Evolutionary conservation across 768 basidiomycete genomes (phyloP), one percentile per base, ranked within the genome.

Genomic region (Amanita pseudoporphyria): DNA sequence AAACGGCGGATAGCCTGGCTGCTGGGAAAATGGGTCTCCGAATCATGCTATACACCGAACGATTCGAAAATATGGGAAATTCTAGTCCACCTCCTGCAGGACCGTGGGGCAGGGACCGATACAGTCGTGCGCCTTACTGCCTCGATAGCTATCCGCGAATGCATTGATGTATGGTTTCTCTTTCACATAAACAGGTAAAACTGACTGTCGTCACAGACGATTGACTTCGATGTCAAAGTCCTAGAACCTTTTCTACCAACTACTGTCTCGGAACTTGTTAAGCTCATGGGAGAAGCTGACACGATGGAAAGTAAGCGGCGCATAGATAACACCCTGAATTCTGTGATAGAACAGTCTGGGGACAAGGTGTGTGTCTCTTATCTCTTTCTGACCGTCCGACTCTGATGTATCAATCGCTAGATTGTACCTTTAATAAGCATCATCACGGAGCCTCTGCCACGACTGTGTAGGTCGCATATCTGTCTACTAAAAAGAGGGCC

Each of bases 1-100:
- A 95, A 97, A 64, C 79, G 92, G n/a, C 79, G 94, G 28, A 86
- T 97, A 55, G 92, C 94, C 1, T 96, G 93, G 92, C 69, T 97
- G 3, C 76, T 97, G 40, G 93, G 94, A 21, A 86, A 83, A 72
- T 92, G 90, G 87, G 74, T 91, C 30, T 70, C 78, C 12, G 85
- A 91, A 41, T 73, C 77, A 51, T 81, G 80, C 54, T 64, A 74
- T 16, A 68, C 74, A 12, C 72, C 79, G 1, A 77, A 78, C 40
- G 79, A 84, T 52, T 68, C 78, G 2, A 66, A 72, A 47, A 68
- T 93, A 24, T 97, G 92, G 90, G 77, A 88, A 54, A 74, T 92
- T 26, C 71, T 97, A 1, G 70, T 86, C 6, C 81, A 88, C 59
- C 74, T 97, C 19, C 63, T 97, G 43, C 71, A 73, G 52, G 82